phyloP scores from a whole-genome alignment of 352 stramenopile genomes.

The Globisporangium paroecandrum region DNA sequence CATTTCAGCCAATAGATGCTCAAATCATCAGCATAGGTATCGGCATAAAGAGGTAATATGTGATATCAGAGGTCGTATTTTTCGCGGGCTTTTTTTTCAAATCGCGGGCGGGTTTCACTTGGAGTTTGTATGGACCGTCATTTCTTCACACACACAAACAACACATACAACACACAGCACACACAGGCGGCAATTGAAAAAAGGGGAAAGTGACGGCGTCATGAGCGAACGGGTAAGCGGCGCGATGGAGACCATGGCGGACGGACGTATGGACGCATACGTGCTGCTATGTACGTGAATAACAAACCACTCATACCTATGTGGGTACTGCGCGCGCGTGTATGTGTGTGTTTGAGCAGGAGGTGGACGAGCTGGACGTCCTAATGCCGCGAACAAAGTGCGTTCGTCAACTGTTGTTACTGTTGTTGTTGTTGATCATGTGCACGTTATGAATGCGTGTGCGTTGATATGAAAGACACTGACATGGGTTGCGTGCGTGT shows the following conservation, averaged over 20 bases:
- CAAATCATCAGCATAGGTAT: not conserved
- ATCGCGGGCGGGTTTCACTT: conserved; percentile 6
- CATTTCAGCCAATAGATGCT: not conserved
- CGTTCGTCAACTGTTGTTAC: not conserved
- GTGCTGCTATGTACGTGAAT: not conserved
- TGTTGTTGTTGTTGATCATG: not conserved
- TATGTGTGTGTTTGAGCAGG: not conserved
- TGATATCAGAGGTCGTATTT: not conserved
- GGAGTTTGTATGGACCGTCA: conserved; percentile 10
- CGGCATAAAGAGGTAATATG: not conserved
- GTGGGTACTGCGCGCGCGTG: no score
- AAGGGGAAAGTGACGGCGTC: not conserved
- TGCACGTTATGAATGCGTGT: not conserved
- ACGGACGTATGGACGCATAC: not conserved
- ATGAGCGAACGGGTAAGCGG: conserved; percentile 5
- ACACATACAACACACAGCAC: not conserved
- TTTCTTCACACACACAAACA: not conserved
- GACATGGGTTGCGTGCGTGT: not conserved
- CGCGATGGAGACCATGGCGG: not conserved
- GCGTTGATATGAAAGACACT: not conserved
- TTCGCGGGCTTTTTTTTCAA: conserved; percentile 20
- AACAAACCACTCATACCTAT: no score
- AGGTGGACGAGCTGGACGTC: conserved; percentile 54
- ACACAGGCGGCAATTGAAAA: not conserved
- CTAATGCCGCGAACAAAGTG: conserved; percentile 77